These are phyloP conservation scores for Phlegmacium glaucopus DNA, from an alignment of 768 basidiomycete species.

Conservation along the genomic window DNA sequence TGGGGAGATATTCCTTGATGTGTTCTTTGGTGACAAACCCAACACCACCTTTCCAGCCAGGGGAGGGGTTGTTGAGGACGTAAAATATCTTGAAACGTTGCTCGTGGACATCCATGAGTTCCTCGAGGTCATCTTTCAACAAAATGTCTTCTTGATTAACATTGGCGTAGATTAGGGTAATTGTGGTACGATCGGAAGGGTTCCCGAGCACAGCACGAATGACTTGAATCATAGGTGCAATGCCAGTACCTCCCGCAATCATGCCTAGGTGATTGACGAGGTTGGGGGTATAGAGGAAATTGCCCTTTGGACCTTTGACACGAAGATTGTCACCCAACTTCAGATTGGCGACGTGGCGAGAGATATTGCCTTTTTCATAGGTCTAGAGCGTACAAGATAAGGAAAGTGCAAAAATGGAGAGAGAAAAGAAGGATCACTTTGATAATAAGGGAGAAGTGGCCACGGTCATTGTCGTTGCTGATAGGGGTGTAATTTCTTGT, in stretches of 20 bases:
- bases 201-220: conserved; percentile 91
- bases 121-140: conserved; percentile 83
- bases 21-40: conserved; percentile 95
- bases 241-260: conserved; percentile 98
- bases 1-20: conserved; percentile 80
- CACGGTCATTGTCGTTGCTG: conserved; percentile 87
- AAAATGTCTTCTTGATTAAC: conserved; percentile 92
- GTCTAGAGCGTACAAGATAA: conserved; percentile 45
- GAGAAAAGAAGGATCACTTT: conserved; percentile 55
- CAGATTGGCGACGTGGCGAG: conserved; percentile 75
- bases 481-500: conserved; percentile 95
- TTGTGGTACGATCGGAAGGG: conserved; percentile 75
- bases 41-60: conserved; percentile 81
- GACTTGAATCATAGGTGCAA: conserved; percentile 99
- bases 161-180: conserved; percentile 95
- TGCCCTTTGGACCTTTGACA: conserved; percentile 95
- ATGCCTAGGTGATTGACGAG: conserved; percentile 83
- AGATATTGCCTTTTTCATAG: conserved; percentile 98
- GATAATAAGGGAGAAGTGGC: conserved; percentile 94
- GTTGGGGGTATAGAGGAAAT: conserved; percentile 78
- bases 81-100: conserved; percentile 74
- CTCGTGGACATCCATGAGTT: conserved; percentile 59
- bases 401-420: background rate
- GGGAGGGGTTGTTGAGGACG: conserved; percentile 93
- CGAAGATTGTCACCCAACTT: conserved; percentile 85